phyloP scores from a whole-genome alignment of 495 filamentous ascomycete genomes.

The Xylaria telfairii region DNA sequence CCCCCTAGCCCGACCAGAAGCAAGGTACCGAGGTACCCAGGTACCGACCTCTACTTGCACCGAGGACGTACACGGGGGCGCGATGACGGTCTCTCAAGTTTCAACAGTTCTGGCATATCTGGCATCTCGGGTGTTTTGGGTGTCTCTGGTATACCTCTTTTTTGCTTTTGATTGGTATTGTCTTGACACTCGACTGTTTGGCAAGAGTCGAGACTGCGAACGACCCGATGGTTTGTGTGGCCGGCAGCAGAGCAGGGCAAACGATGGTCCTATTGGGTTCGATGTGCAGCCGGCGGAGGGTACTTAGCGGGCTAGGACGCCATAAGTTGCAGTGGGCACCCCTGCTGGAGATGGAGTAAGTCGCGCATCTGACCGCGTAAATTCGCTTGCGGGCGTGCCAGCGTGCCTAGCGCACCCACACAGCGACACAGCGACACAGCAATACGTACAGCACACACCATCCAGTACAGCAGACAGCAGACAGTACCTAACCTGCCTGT shows the following conservation, averaged over 20 bases:
- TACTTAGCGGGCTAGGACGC: not conserved
- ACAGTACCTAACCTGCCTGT: too few species aligned
- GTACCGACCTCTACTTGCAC: too few species aligned
- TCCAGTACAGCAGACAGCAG: too few species aligned
- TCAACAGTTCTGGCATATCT: not conserved
- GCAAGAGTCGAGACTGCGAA: not conserved
- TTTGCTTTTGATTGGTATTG: too few species aligned
- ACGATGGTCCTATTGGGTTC: not conserved
- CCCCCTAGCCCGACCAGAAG: not conserved
- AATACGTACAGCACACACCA: not conserved
- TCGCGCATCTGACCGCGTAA: constrained; percentile 23
- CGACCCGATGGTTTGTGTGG: not conserved
- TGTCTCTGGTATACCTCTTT: too few species aligned
- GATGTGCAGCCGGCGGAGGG: not conserved
- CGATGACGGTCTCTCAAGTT: not conserved
- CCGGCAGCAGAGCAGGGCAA: not conserved
- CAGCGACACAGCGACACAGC: not conserved
- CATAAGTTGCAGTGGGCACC: not conserved
- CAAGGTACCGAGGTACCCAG: too few species aligned
- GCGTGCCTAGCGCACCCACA: constrained; percentile 12
- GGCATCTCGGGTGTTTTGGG: too few species aligned
- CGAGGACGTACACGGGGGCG: not conserved
- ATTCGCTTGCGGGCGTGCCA: constrained; percentile 11
- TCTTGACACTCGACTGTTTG: not conserved
- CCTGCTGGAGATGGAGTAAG: constrained; percentile 12